Evolutionary conservation across 1,139 yeast genomes (phyloP), one percentile per base, ranked within the genome.

Genomic region (Yamadazyma songkhlaensis): DNA sequence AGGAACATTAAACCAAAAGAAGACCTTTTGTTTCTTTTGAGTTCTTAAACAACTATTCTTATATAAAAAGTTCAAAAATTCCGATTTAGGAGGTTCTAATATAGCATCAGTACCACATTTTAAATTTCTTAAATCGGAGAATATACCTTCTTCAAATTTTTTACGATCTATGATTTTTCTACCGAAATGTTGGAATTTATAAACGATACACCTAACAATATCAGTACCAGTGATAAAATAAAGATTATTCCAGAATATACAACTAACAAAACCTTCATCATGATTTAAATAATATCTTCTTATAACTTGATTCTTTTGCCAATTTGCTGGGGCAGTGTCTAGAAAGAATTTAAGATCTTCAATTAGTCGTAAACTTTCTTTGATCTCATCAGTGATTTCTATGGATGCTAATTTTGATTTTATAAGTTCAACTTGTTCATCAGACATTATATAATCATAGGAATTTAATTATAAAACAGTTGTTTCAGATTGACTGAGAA

Each of bases 111-210:
- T 72, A 15, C 94, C 95, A 57, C 94, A 81, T 61, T 89, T 92
- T 44, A 92, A 70, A 47, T 86, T 82, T 51, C 98, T 74, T 47
- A 92, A 65, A 59, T 92, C 97, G 3, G 95, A 85, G 51, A 92
- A 92, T 36, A 92, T 81, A 27, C 97, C 97, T 64, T 92, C 98
- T 65, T 92, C 98, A 57, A 92, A 92, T 64, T 92, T 92, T 62
- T 92, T 90, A 48, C 95, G 72, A 59, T 92, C 96, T 27, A 79
- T 61, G 33, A 92, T 82, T 47, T 78, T 78, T 41, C 97, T 70
- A 3, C 98, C 98, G 64, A 92, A 87, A 50, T 89, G 92, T 51
- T 84, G 84, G 65, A 92, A 86, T 48, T 94, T 80, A 60, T 86
- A 92, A 20, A 90, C 85, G 37, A 94, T 79, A 57, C 96, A 86